Evolutionary conservation across 176 grass and related monocot species (phyloP).

Genomic region (Chloris gayana): DNA sequence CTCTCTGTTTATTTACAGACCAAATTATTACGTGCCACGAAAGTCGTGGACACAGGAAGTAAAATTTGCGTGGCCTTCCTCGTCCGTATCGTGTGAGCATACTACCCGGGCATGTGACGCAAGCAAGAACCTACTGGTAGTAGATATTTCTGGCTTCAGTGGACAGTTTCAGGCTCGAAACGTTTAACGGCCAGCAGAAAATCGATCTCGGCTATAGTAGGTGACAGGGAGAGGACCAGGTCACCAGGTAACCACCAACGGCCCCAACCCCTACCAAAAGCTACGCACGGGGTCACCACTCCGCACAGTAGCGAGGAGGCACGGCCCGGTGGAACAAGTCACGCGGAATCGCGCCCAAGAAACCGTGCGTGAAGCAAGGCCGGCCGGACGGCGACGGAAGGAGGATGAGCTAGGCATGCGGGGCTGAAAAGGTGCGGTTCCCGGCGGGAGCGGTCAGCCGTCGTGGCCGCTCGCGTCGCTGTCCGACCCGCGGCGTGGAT

Average conservation of each 20-base stretch:
- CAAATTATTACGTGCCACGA: too few relatives aligned
- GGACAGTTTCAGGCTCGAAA: too few relatives aligned
- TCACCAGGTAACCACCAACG: not conserved
- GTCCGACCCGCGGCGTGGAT: not conserved
- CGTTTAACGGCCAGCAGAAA: too few relatives aligned
- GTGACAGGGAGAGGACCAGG: not conserved
- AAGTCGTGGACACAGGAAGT: too few relatives aligned
- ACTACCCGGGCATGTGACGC: too few relatives aligned
- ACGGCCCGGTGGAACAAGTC: not conserved
- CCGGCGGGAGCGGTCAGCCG: not conserved
- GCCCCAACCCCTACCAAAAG: not conserved
- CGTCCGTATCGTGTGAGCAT: too few relatives aligned
- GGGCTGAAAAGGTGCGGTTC: not conserved
- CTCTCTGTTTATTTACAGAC: not conserved
- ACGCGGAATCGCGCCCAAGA: not conserved
- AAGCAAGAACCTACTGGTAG: too few relatives aligned
- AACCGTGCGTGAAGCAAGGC: not conserved
- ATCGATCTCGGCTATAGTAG: too few relatives aligned
- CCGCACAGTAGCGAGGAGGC: not conserved
- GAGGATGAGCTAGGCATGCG: too few relatives aligned
- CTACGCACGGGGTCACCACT: not conserved
- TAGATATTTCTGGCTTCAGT: too few relatives aligned
- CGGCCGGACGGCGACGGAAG: not conserved
- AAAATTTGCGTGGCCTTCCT: too few relatives aligned
- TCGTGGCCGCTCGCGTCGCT: conserved; percentile 14